Evolutionary conservation across 345 rosid species (phyloP), one percentile per base, ranked within the genome.

Genomic region (Eucalyptus curtisii): DNA sequence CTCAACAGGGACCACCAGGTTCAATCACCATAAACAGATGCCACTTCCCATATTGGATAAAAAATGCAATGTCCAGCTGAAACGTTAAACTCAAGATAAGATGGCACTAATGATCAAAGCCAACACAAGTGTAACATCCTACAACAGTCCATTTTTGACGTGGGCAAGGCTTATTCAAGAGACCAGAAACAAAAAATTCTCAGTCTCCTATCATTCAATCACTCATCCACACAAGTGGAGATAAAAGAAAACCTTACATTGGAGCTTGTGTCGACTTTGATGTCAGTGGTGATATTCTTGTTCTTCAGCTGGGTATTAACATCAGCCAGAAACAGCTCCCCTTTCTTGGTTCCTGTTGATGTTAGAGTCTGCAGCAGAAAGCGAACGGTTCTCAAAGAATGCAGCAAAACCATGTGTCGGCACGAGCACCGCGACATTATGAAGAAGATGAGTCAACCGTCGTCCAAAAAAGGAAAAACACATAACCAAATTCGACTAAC

Each of bases 241-340:
- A 71, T 24, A 37, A 88, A 44, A 47, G 42, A 20, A 84, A 66
- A 49, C 37, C 94, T 81, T 90, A 94, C 96, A 76, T 94, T 94
- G 90, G 96, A 97, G 80, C 89, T 94, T 3, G 97, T 93, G 92
- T 95, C 96, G 8, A 97, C 98, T 95, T 98, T 98, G 91, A 98
- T 90, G 89, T 98, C 98, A 91, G 97, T 92, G 24, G 98, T 97
- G 92, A 95, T 76, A 88, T 96, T 98, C 94, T 94, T 98, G 94
- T 95, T 97, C 96, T 94, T 98, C 92, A 97, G 93, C 94, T 95
- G 98, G 53, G 99, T 95, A 88, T 89, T 91, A 48, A 98, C 94
- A 95, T 98, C 99, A 89, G 96, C 99, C 42, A 95, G 87, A 89
- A 98, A 93, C 33, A 96, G 30, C 11, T 93, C 96, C 85, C 97